A percentile compares a stretch with the other conserved stretches of the same genome.
Evolutionary conservation across 2,329 filamentous ascomycete genomes (phyloP).

Genomic region (Tolypocladium tundrense): DNA sequence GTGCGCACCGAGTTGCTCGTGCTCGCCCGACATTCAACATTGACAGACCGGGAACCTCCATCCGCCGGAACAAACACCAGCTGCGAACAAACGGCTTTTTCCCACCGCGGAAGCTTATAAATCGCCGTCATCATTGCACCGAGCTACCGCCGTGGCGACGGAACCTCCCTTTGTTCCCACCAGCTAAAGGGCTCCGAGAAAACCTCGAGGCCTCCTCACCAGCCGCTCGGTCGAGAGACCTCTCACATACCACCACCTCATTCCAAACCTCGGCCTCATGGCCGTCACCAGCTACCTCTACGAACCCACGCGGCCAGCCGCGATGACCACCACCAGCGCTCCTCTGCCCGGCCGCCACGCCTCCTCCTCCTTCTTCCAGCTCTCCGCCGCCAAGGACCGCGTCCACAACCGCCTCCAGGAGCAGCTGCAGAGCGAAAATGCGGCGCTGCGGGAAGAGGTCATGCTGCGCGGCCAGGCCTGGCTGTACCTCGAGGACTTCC

Average conservation of each 20-base stretch:
- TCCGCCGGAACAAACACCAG: background rate
- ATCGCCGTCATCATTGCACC: background rate
- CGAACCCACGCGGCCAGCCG: background rate
- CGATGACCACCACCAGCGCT: background rate
- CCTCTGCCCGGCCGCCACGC: slow-evolving; percentile 1
- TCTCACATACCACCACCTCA: background rate
- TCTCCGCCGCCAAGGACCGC: slow-evolving; percentile 7
- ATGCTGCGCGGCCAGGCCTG: slow-evolving; percentile 18
- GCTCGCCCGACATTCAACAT: background rate
- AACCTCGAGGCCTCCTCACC: background rate
- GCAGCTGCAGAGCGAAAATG: slow-evolving; percentile 8
- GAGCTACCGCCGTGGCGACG: background rate
- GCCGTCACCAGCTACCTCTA: background rate
- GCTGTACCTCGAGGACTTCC: slow-evolving; percentile 21
- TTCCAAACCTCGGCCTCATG: background rate
- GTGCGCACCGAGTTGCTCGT: background rate
- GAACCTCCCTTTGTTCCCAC: too few relatives aligned
- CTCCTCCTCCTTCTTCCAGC: slow-evolving; percentile 11
- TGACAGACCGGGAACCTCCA: background rate
- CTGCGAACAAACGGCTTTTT: background rate
- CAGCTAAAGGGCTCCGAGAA: too few relatives aligned
- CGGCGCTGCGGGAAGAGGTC: slow-evolving; percentile 19
- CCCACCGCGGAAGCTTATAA: background rate
- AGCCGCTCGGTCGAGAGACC: too few relatives aligned
- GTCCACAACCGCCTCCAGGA: slow-evolving; percentile 10